phyloP scores from a whole-genome alignment of 2,329 filamentous ascomycete genomes.

The Monilinia aucupariae region DNA sequence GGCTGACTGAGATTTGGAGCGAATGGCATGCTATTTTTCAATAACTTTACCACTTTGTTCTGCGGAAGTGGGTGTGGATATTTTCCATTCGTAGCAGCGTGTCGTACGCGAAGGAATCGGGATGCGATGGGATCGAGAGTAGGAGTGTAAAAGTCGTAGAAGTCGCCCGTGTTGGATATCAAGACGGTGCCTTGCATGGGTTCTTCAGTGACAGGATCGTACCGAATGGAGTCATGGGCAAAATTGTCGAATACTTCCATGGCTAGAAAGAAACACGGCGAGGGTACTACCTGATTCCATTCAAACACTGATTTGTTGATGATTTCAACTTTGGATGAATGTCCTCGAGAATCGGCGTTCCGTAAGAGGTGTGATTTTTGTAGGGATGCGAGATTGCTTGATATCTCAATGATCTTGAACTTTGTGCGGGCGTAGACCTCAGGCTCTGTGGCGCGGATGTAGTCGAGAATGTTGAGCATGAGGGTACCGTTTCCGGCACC shows the following conservation, averaged over 20 bases:
- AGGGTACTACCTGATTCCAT: slow-evolving; percentile 82
- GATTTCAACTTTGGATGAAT: slow-evolving; percentile 83
- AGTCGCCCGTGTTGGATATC: slow-evolving; percentile 78
- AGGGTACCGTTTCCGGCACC: slow-evolving; percentile 94
- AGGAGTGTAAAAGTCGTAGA: slow-evolving; percentile 87
- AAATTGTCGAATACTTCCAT: slow-evolving; percentile 99
- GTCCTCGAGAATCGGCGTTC: slow-evolving; percentile 64
- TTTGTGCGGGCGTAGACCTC: slow-evolving; percentile 91
- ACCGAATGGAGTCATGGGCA: slow-evolving; percentile 88
- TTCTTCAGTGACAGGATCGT: slow-evolving; percentile 73
- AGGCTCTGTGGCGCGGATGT: slow-evolving; percentile 82
- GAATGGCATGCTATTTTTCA: slow-evolving; percentile 63
- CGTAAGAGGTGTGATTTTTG: slow-evolving; percentile 67
- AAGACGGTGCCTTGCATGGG: slow-evolving; percentile 86
- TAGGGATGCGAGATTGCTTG: slow-evolving; percentile 68
- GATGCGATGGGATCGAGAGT: slow-evolving; percentile 75
- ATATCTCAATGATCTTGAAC: slow-evolving; percentile 96
- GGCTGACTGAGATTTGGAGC: slow-evolving; percentile 70
- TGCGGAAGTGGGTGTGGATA: slow-evolving; percentile 57
- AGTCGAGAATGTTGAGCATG: slow-evolving; percentile 97
- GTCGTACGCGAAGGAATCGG: slow-evolving; percentile 77
- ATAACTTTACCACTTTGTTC: slow-evolving; percentile 50
- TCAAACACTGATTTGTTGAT: slow-evolving; percentile 94
- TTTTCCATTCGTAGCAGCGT: slow-evolving; percentile 63
- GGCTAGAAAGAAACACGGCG: slow-evolving; percentile 94